Percentiles rank a stretch among this genome's conserved stretches.
These are phyloP conservation scores for Penicillium verhagenii DNA, from an alignment of 495 filamentous ascomycete species.

Conservation along the genomic window DNA sequence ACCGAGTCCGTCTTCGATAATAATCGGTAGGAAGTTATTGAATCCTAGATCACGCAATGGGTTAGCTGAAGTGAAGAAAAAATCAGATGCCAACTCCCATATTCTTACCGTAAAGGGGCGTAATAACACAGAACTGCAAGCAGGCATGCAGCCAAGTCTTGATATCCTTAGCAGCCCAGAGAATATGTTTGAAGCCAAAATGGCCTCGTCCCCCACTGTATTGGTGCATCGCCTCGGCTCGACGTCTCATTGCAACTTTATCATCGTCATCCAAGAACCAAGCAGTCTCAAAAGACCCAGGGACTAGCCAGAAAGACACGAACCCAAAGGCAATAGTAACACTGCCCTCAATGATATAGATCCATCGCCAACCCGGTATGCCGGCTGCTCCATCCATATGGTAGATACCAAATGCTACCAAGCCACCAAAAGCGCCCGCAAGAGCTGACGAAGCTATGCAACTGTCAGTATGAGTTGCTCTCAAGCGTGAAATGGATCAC, in stretches of 20 bases:
- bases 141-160: too few relatives aligned
- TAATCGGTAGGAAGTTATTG: slow-evolving; percentile 8
- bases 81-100: too few relatives aligned
- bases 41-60: slow-evolving; percentile 5
- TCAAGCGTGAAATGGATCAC: neutral
- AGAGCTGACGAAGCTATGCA: neutral
- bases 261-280: slow-evolving; percentile 20
- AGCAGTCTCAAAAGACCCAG: slow-evolving; percentile 13
- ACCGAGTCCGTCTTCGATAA: slow-evolving; percentile 7
- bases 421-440: slow-evolving; percentile 9
- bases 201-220: too few relatives aligned
- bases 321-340: slow-evolving; percentile 14
- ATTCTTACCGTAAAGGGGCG: neutral
- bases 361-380: slow-evolving; percentile 39
- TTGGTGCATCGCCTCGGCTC: neutral
- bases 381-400: slow-evolving; percentile 33
- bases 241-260: slow-evolving; percentile 13
- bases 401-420: slow-evolving; percentile 33
- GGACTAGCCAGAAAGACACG: slow-evolving; percentile 17
- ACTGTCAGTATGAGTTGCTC: neutral
- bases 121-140: too few relatives aligned
- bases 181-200: too few relatives aligned
- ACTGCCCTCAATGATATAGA: slow-evolving; percentile 44
- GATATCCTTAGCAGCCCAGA: too few relatives aligned
- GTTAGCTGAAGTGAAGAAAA: too few relatives aligned